Conservation (phyloP, 1,284 basidiomycete genomes). For the Golubevia pallescens region DNA sequence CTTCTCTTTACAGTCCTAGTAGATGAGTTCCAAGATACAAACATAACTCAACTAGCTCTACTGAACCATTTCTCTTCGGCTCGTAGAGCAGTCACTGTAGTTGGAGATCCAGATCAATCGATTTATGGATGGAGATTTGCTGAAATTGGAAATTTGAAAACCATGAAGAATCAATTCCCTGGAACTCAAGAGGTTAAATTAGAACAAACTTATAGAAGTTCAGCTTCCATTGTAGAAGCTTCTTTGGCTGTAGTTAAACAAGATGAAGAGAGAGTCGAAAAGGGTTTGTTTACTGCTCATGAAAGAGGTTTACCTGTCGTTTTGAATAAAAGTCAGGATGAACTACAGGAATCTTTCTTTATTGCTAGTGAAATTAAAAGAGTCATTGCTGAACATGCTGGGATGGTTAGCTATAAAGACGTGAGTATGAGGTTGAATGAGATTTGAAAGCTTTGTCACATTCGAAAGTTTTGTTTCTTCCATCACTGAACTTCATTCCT, state of each 20-base stretch:
- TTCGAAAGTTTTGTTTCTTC: too few species aligned
- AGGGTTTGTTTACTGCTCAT: conserved; percentile 78
- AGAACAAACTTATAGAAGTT: conserved; percentile 88
- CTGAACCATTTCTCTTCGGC: conserved; percentile 75
- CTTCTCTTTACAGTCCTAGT: conserved; percentile 72
- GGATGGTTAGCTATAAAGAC: conserved; percentile 76
- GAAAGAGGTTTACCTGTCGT: conserved; percentile 69
- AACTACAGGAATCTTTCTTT: conserved; percentile 38
- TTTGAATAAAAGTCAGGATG: conserved; percentile 22
- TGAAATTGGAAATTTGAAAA: conserved; percentile 52
- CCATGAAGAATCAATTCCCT: conserved; percentile 42
- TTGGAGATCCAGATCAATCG: conserved; percentile 91
- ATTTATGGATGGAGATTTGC: conserved; percentile 91
- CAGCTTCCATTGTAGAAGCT: conserved; percentile 76
- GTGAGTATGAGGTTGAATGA: conserved; percentile 67
- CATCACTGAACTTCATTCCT: too few species aligned
- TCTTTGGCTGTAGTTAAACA: conserved; percentile 81
- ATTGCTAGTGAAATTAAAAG: conserved; percentile 83
- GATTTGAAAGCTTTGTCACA: too few species aligned
- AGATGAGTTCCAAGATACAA: conserved; percentile 93
- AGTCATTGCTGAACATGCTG: conserved; percentile 76
- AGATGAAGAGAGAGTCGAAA: conserved; percentile 77
- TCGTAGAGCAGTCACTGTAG: conserved; percentile 75
- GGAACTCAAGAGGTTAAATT: conserved; percentile 75
- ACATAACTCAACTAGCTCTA: conserved; percentile 81